These are phyloP conservation scores for Echeveria elegans DNA, from an alignment of 164 flowering plant genomes.

Conservation along the genomic window DNA sequence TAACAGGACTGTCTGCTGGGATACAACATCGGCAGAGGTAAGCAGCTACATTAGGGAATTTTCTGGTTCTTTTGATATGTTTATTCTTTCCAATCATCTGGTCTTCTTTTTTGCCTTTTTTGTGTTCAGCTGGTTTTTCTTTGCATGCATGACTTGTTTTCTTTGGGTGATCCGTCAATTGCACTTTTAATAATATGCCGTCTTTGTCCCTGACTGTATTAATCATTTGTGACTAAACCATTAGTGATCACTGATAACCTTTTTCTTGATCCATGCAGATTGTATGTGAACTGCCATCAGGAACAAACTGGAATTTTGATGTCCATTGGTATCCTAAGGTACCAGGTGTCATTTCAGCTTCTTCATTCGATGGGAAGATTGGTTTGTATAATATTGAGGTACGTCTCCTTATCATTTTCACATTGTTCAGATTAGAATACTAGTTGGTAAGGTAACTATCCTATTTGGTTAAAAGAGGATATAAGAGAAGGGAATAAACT, in stretches of 20 bases:
- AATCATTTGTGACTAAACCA: neutral
- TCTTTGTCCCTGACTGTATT: neutral
- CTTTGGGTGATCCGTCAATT: too few species aligned
- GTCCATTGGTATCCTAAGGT: conserved; percentile 93
- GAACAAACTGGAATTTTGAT: conserved; percentile 92
- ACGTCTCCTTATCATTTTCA: neutral
- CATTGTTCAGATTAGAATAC: neutral
- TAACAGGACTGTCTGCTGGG: conserved; percentile 97
- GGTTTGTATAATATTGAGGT: conserved; percentile 96
- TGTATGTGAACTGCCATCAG: conserved; percentile 77
- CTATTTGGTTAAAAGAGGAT: neutral
- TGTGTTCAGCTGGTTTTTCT: neutral
- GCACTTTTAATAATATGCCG: neutral
- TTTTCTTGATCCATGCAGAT: conserved; percentile 36
- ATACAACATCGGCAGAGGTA: conserved; percentile 77
- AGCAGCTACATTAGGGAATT: neutral
- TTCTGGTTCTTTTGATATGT: neutral
- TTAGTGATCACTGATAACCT: neutral
- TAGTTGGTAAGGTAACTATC: neutral
- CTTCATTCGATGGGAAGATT: conserved; percentile 97
- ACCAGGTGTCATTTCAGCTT: conserved; percentile 93
- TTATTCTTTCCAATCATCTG: neutral
- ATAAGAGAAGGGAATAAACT: too few species aligned
- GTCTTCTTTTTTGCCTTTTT: neutral
- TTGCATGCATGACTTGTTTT: neutral